Percentiles rank a stretch among this genome's conserved stretches.
Evolutionary conservation across 306 rosid species (phyloP).

Genomic region (Begonia peltatifolia): DNA sequence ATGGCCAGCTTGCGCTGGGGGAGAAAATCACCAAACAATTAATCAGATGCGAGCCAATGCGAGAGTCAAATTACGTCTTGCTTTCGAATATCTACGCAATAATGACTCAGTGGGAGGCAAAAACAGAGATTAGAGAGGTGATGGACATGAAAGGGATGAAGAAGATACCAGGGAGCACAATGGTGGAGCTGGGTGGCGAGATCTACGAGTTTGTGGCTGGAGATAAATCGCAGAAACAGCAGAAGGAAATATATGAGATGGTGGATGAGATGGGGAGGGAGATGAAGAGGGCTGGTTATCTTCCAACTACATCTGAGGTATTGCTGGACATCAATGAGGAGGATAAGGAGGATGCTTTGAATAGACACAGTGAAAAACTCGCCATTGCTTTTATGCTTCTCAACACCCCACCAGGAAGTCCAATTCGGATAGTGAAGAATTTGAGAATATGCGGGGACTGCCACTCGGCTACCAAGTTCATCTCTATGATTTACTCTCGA

Average conservation of each 20-base stretch:
- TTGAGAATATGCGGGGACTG: slow-evolving; percentile 84
- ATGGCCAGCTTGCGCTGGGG: slow-evolving; percentile 60
- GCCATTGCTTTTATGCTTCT: slow-evolving; percentile 85
- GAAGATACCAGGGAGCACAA: slow-evolving; percentile 83
- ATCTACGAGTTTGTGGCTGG: slow-evolving; percentile 75
- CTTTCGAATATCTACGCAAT: slow-evolving; percentile 83
- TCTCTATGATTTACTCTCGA: slow-evolving; percentile 58
- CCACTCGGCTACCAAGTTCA: slow-evolving; percentile 75
- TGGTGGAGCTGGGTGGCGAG: slow-evolving; percentile 63
- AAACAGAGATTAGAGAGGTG: slow-evolving; percentile 59
- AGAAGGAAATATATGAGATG: slow-evolving; percentile 68
- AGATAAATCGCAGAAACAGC: slow-evolving; percentile 58
- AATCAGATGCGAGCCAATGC: slow-evolving; percentile 49
- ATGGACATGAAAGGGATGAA: slow-evolving; percentile 76
- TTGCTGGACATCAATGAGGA: slow-evolving; percentile 79
- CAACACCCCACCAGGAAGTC: slow-evolving; percentile 51
- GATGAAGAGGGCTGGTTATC: slow-evolving; percentile 71
- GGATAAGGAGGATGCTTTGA: slow-evolving; percentile 69
- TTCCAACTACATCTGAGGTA: slow-evolving; percentile 65
- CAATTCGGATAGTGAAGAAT: slow-evolving; percentile 79
- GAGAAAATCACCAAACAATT: slow-evolving; percentile 50
- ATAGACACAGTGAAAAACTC: slow-evolving; percentile 78
- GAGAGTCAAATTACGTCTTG: slow-evolving; percentile 58
- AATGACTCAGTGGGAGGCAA: slow-evolving; percentile 65
- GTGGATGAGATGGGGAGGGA: slow-evolving; percentile 72